phyloP scores from a whole-genome alignment of 1,139 yeast species.

The Debaryomycetaceae sp. region DNA sequence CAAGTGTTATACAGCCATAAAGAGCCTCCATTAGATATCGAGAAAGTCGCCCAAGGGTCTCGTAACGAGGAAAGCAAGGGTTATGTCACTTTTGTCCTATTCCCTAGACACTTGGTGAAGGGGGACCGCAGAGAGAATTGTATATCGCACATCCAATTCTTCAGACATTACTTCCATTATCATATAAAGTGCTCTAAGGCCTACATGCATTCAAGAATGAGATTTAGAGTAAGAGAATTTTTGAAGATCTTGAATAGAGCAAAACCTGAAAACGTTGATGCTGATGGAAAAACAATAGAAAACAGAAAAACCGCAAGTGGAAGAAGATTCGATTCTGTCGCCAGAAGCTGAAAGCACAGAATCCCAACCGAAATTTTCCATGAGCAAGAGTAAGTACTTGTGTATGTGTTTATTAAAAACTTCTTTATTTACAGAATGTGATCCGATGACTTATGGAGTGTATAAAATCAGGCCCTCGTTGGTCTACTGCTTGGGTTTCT shows the following conservation, averaged over 20 bases:
- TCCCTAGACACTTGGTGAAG: constrained; percentile 69
- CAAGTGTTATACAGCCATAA: constrained; percentile 88
- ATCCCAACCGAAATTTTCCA: background rate
- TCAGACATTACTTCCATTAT: constrained; percentile 95
- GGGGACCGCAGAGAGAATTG: constrained; percentile 77
- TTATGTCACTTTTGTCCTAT: constrained; percentile 70
- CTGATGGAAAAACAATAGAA: constrained; percentile 56
- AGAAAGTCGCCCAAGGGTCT: constrained; percentile 28
- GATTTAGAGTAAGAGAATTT: constrained; percentile 90
- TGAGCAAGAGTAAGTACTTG: background rate
- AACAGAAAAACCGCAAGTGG: constrained; percentile 81
- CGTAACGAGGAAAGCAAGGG: constrained; percentile 57
- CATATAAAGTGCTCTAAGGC: constrained; percentile 98
- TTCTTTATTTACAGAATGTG: background rate
- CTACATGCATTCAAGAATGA: constrained; percentile 97
- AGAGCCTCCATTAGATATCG: constrained; percentile 91
- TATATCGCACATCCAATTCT: constrained; percentile 83
- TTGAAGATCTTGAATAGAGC: constrained; percentile 95
- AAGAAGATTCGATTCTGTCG: constrained; percentile 55
- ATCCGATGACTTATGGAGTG: no score
- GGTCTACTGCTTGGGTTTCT: constrained; percentile 55
- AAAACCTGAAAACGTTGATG: constrained; percentile 85
- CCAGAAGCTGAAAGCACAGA: constrained; percentile 5
- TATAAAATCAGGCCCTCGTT: background rate
- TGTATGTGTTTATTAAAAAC: background rate